Evolutionary conservation across 75 land plant genomes (phyloP), one percentile per base, ranked within the genome.

Genomic region (Adiantum capillusveneris): DNA sequence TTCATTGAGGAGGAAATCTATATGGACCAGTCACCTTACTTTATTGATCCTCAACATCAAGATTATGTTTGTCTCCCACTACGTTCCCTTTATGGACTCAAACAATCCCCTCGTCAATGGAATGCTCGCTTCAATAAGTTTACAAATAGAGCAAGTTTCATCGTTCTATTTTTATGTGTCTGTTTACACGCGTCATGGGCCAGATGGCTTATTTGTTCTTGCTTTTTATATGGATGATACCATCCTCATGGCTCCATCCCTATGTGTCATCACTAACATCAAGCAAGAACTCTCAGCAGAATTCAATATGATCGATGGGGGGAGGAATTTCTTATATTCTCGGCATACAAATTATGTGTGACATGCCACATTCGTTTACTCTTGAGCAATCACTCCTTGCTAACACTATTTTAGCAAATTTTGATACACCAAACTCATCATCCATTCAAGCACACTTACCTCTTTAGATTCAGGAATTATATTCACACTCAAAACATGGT

Each of bases 1-100:
- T 29, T 45, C 24, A 5, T 69, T 6, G 37, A 69, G 1, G 71
- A 69, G 53, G 64, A 61, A 25, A 31, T 69, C 1, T 69, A 61
- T 30, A 69, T 69, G 71, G 27, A 41, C 12, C 64, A 69, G 51
- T 58, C 34, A 27, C 9, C 59, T 29, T 50, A 24, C 1, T 69
- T 69, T 42, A 1, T 7, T 18, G 56, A 54, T 2, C 27, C 0
- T 5, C 3, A 53, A 5, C 0, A 53, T 0, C 63, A 55, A 2
- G 1, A 1, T 59, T 52, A 24, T 30, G 70, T 67, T 3, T 67
- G 53, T 18, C 1, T 6, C 12, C 36, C 51, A 14, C 2, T 21
- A 7, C 48, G 60, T 14, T 28, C 64, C 0, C 25, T 68, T n/a
- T n/a, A n/a, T n/a, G n/a, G n/a, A n/a, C n/a, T n/a, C n/a, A n/a